Evolutionary conservation across 352 stramenopile species (phyloP).

Genomic region (Pythium dissimile): DNA sequence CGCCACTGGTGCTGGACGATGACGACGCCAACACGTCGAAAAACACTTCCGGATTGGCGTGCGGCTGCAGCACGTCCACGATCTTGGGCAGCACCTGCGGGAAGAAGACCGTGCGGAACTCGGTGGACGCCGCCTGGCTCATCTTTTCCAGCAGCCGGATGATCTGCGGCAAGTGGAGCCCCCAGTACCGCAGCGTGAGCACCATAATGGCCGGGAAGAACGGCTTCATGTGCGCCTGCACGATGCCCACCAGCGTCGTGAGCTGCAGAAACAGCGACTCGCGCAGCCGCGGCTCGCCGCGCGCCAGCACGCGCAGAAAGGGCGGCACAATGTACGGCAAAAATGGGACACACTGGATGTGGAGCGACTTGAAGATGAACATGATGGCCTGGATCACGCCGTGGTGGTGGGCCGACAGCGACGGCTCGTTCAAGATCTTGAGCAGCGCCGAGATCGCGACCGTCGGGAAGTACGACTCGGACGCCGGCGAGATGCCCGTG

Average conservation of each 20-base stretch:
- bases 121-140: slow-evolving; percentile 57
- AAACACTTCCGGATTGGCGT: slow-evolving; percentile 54
- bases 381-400: slow-evolving; percentile 98
- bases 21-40: slow-evolving; percentile 21
- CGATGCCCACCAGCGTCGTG: slow-evolving; percentile 94
- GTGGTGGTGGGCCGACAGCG: slow-evolving; percentile 94
- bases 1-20: neutral
- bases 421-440: slow-evolving; percentile 94
- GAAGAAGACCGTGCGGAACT: slow-evolving; percentile 87
- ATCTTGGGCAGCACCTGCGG: slow-evolving; percentile 86
- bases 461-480: slow-evolving; percentile 96
- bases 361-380: slow-evolving; percentile 98
- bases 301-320: slow-evolving; percentile 92
- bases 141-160: slow-evolving; percentile 94
- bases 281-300: slow-evolving; percentile 89
- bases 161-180: slow-evolving; percentile 93
- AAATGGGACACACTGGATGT: slow-evolving; percentile 94
- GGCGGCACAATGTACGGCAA: slow-evolving; percentile 97
- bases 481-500: slow-evolving; percentile 61
- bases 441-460: slow-evolving; percentile 96
- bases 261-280: slow-evolving; percentile 97
- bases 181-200: slow-evolving; percentile 96
- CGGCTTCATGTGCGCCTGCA: slow-evolving; percentile 93
- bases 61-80: slow-evolving; percentile 80
- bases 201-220: slow-evolving; percentile 97